phyloP scores from a whole-genome alignment of 73 alveolate species.

The Paramecium octaurelia region DNA sequence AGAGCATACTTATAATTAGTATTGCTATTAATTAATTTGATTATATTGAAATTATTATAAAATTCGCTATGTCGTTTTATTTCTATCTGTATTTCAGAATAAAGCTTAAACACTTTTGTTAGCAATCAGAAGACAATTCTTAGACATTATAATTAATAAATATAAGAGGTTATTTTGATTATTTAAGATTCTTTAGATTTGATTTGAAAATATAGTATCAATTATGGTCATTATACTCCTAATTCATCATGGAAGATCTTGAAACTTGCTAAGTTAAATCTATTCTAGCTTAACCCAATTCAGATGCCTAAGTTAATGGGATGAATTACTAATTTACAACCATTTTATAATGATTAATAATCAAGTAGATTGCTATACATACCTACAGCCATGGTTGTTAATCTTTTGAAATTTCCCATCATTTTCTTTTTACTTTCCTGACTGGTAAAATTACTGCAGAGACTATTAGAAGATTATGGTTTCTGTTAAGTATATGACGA shows the following conservation, averaged over 20 bases:
- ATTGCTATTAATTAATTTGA: slow-evolving; percentile 21
- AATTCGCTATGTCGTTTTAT: background rate
- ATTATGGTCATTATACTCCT: background rate
- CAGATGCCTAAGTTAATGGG: background rate
- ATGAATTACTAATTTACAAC: background rate
- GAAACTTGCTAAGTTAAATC: background rate
- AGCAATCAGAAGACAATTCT: background rate
- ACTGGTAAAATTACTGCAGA: background rate
- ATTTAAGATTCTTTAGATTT: background rate
- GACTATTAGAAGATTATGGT: background rate
- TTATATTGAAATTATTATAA: background rate
- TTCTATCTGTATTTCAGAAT: background rate
- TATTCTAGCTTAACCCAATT: slow-evolving; percentile 1
- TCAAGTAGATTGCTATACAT: slow-evolving; percentile 2
- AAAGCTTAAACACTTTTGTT: background rate
- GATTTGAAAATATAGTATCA: background rate
- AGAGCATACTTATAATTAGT: background rate
- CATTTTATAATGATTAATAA: background rate
- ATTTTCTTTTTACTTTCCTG: slow-evolving; percentile 7
- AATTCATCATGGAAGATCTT: background rate
- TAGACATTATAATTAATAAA: background rate
- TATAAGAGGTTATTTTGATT: background rate
- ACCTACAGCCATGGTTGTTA: slow-evolving; percentile 39
- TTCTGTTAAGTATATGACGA: background rate
- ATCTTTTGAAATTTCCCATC: slow-evolving; percentile 23